phyloP scores from a whole-genome alignment of 2,329 filamentous ascomycete genomes.

The Aspergillus awamori region DNA sequence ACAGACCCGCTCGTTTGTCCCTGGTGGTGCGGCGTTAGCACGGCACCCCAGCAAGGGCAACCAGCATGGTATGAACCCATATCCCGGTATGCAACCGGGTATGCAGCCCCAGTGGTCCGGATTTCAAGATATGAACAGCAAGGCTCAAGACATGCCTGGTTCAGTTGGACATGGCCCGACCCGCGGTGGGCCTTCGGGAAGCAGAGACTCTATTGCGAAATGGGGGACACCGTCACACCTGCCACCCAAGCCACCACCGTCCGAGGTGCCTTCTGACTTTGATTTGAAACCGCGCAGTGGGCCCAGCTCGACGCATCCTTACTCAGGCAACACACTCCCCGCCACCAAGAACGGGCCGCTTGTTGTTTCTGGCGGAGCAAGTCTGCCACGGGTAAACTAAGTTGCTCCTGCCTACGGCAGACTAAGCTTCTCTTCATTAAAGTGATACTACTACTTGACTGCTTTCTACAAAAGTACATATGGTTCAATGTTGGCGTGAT shows the following conservation, averaged over 20 bases:
- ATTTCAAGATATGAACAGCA: conserved; percentile 28
- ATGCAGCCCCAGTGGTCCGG: conserved; percentile 34
- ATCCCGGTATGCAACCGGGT: conserved; percentile 26
- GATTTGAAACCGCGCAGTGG: conserved; percentile 41
- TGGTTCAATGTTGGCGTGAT: background rate
- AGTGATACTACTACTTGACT: background rate
- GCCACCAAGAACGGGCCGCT: conserved; percentile 39
- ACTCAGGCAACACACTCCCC: conserved; percentile 27
- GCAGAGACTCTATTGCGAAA: conserved; percentile 50
- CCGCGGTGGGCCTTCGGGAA: conserved; percentile 26
- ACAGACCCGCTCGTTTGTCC: conserved; percentile 89
- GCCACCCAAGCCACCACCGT: conserved; percentile 54
- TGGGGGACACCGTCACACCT: conserved; percentile 55
- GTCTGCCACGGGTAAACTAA: conserved; percentile 33
- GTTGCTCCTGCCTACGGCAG: background rate
- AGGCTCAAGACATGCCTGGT: conserved; percentile 25
- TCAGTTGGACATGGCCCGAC: conserved; percentile 19
- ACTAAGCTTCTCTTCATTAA: background rate
- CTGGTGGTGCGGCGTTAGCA: conserved; percentile 52
- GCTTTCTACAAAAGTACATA: conserved; percentile 6
- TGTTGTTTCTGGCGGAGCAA: conserved; percentile 42
- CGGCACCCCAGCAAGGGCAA: conserved; percentile 39
- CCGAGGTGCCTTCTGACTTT: conserved; percentile 47
- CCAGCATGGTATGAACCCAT: conserved; percentile 33
- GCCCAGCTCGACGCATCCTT: conserved; percentile 24